Evolutionary conservation across 805 yeast species (phyloP).

Genomic region (Ogataea henricii): DNA sequence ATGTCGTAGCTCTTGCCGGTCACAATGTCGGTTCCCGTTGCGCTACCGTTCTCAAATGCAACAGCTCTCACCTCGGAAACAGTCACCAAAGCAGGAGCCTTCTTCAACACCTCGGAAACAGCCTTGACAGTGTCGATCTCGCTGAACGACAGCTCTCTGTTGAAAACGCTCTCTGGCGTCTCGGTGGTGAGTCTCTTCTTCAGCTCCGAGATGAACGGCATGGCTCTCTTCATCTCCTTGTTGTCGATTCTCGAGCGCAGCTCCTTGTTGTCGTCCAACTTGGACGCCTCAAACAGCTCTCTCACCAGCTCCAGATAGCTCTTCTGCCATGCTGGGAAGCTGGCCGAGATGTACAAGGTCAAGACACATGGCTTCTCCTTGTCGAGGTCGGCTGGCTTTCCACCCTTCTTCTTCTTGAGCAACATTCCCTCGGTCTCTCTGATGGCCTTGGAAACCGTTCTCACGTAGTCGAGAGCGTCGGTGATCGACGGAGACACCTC

Average conservation of each 20-base stretch:
- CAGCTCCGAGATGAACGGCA: constrained; percentile 90
- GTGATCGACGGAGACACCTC: constrained; percentile 62
- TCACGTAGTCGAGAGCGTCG: constrained; percentile 78
- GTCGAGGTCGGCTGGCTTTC: constrained; percentile 74
- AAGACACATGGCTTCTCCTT: constrained; percentile 69
- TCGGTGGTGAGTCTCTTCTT: constrained; percentile 77
- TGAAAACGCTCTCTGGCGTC: constrained; percentile 76
- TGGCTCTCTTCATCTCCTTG: constrained; percentile 94
- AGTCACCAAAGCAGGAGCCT: constrained; percentile 61
- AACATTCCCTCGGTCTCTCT: constrained; percentile 93
- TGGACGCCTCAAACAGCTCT: constrained; percentile 65
- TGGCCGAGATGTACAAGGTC: constrained; percentile 69
- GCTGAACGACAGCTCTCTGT: constrained; percentile 82
- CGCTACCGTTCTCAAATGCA: constrained; percentile 62
- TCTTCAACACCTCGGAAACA: constrained; percentile 56
- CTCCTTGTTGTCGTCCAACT: constrained; percentile 63
- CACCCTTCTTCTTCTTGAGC: constrained; percentile 84
- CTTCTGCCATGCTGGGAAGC: constrained; percentile 77
- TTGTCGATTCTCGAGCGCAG: constrained; percentile 66
- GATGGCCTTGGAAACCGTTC: constrained; percentile 74
- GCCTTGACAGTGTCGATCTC: constrained; percentile 68
- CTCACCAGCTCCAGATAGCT: constrained; percentile 67
- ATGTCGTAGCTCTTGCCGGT: constrained; percentile 73
- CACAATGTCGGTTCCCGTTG: constrained; percentile 61
- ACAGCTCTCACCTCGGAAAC: constrained; percentile 62